phyloP scores from a whole-genome alignment of 1,284 basidiomycete genomes.

The Laetiporus sulphureus region DNA sequence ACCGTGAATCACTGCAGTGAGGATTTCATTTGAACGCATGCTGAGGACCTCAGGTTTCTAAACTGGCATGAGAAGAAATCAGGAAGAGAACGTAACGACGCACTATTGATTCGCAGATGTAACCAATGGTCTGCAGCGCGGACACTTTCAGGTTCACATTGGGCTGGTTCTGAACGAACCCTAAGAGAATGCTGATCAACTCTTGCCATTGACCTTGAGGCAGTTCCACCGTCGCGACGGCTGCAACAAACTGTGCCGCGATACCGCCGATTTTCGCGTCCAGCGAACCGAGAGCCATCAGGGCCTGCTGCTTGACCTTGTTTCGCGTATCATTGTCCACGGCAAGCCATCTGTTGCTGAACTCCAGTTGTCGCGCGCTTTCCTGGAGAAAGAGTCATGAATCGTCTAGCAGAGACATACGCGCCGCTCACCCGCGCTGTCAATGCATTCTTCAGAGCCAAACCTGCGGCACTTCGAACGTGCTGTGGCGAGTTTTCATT shows the following conservation, averaged over 20 bases:
- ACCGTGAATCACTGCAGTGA: constrained; percentile 98
- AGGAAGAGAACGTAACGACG: constrained; percentile 32
- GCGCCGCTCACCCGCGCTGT: constrained; percentile 68
- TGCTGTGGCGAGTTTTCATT: constrained; percentile 69
- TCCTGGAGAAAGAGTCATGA: constrained; percentile 49
- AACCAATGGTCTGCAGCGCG: constrained; percentile 93
- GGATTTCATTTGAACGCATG: constrained; percentile 91
- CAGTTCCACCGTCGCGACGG: constrained; percentile 91
- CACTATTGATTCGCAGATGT: constrained; percentile 94
- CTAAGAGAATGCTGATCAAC: constrained; percentile 82
- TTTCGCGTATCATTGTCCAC: constrained; percentile 63
- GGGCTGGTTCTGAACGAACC: constrained; percentile 76
- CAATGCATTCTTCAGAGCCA: constrained; percentile 96
- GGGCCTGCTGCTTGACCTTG: constrained; percentile 86
- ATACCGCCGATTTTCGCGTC: constrained; percentile 75
- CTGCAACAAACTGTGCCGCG: constrained; percentile 90
- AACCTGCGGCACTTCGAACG: constrained; percentile 89
- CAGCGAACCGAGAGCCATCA: constrained; percentile 77
- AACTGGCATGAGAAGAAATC: constrained; percentile 10
- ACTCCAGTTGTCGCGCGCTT: constrained; percentile 66
- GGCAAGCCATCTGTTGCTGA: constrained; percentile 76
- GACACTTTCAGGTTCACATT: constrained; percentile 83
- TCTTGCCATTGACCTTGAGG: constrained; percentile 87
- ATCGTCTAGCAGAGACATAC: constrained; percentile 11
- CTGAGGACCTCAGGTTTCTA: constrained; percentile 90